These are phyloP conservation scores for Wallacemonas rigidus DNA, from an alignment of 208 protist genomes.

Conservation along the genomic window DNA sequence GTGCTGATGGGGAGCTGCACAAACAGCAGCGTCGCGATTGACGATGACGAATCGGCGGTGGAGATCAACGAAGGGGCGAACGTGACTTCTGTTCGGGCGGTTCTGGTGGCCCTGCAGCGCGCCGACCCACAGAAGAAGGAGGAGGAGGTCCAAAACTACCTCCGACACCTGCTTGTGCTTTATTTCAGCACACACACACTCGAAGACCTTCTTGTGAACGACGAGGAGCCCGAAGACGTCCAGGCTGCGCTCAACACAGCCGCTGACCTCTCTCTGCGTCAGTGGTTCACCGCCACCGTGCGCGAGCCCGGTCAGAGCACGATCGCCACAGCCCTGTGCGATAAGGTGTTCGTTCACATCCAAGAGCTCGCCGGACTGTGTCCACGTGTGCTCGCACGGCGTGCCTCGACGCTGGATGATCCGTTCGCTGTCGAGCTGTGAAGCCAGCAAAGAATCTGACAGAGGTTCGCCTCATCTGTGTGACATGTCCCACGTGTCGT, in stretches of 20 bases:
- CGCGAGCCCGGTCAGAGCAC: background rate
- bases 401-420: constrained; percentile 10
- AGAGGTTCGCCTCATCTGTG: no score
- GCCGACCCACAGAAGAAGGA: constrained; percentile 35
- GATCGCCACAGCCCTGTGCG: constrained; percentile 23
- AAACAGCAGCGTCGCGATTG: background rate
- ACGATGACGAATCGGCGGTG: background rate
- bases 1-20: constrained; percentile 20
- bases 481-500: no score
- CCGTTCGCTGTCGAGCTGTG: constrained; percentile 10
- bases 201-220: constrained; percentile 25
- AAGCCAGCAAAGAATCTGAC: background rate
- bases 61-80: constrained; percentile 1
- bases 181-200: constrained; percentile 33
- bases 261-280: constrained; percentile 24
- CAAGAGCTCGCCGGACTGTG: constrained; percentile 47
- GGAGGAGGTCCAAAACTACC: constrained; percentile 39
- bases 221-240: constrained; percentile 28
- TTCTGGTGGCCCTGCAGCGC: constrained; percentile 35
- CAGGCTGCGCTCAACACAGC: constrained; percentile 19
- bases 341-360: constrained; percentile 31
- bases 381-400: constrained; percentile 39
- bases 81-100: constrained; percentile 33
- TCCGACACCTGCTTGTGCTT: constrained; percentile 48
- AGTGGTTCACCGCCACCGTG: constrained; percentile 26